These are phyloP conservation scores for Populus hybrid DNA, from an alignment of 441 rosid species.

Conservation along the genomic window DNA sequence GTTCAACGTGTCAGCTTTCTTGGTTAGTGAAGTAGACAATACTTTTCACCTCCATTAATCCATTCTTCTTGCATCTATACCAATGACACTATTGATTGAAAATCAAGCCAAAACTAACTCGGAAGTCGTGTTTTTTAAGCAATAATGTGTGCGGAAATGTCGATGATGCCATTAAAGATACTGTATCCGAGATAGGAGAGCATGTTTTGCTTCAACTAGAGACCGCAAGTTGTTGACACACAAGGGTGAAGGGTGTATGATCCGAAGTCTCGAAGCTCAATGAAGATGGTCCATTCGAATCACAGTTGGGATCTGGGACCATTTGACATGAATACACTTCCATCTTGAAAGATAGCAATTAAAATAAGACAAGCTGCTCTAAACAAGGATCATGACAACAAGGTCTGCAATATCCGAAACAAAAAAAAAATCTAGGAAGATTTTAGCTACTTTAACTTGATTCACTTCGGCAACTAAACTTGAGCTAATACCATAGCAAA, in stretches of 20 bases:
- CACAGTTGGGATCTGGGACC: conserved; percentile 8
- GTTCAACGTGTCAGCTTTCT: neutral
- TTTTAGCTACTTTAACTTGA: conserved; percentile 5
- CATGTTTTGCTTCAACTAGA: neutral
- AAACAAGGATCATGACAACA: neutral
- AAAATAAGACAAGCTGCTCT: neutral
- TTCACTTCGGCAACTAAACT: conserved; percentile 17
- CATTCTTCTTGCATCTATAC: neutral
- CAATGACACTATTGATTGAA: neutral
- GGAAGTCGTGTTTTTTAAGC: neutral
- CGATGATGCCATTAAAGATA: neutral
- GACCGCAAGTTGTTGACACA: neutral
- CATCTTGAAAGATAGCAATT: neutral
- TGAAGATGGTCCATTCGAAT: conserved; percentile 15
- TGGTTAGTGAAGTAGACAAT: neutral
- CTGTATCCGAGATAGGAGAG: neutral
- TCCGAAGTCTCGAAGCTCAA: neutral
- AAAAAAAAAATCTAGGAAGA: neutral
- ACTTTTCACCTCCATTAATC: neutral
- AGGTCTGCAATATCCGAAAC: neutral
- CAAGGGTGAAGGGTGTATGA: neutral
- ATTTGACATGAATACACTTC: neutral
- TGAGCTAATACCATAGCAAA: neutral
- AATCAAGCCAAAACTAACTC: neutral
- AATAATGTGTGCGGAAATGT: neutral